Base-by-base conservation (phyloP, 805 yeast species). In the Saccharomycopsis schoenii region DNA sequence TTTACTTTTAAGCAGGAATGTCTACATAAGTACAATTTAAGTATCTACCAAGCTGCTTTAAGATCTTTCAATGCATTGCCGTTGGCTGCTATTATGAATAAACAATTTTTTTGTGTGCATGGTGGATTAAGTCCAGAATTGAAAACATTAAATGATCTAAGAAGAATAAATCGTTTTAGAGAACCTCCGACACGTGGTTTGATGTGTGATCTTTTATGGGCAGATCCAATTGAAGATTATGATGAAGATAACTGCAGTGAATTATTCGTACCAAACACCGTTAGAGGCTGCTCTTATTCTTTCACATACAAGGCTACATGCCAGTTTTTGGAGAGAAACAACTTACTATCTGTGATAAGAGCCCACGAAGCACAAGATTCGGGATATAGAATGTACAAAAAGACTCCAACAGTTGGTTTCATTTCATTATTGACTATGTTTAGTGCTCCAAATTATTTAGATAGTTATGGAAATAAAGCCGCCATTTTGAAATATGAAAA, bases 301-400 rank as follows among this genome's bases (percentile, higher is more conserved):
- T 93, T 82, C 71, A 84, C 97, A 0, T 94, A 87, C 72, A 80
- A 80, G 56, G 97, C 97, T 0, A 81, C 86, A 2, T 86, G 94
- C 68, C 81, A 81, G 55, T 93, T 93, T 68, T 76, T 93, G 67
- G 86, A 87, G 66, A 77, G 83, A 58, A 93, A 90, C 50, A 87
- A 89, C 24, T 75, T 93, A 42, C 75, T 93, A 39, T 86, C 91
- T n/a, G 82, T 93, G 41, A 89, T 93, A 55, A 80, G 99, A 62
- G 98, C 97, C 1, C 99, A 93, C 72, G 97, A 93, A 74, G 97
- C 97, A 1, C 99, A 93, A 73, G 97, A 93, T 72, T 92, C 94
- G 10, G 99, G 99, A 42, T 93, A 92, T 73, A 78, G 97, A 70
- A 94, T 94, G 89, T 93, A 93, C 74, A 87, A 86, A 67, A 83